Conservation (phyloP, 768 basidiomycete genomes). For the Kwoniella mangroviensis region DNA sequence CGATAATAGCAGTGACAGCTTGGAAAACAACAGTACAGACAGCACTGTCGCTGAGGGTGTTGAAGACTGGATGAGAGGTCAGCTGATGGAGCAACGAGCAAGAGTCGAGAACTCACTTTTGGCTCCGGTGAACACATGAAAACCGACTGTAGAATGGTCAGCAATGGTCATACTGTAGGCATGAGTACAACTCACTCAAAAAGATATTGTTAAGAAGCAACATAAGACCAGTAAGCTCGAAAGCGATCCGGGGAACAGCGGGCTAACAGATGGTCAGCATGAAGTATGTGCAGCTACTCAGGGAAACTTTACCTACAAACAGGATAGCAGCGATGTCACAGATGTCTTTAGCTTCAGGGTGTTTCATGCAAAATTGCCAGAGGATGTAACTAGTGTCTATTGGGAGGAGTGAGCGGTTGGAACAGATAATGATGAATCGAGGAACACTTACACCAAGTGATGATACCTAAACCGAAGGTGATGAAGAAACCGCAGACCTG, state of each 20-base stretch:
- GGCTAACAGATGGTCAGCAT: slow-evolving; percentile 44
- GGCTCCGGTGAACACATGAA: slow-evolving; percentile 51
- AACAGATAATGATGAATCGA: neutral
- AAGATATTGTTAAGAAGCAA: slow-evolving; percentile 66
- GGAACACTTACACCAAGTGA: slow-evolving; percentile 44
- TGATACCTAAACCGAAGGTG: slow-evolving; percentile 45
- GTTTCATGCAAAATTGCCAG: slow-evolving; percentile 63
- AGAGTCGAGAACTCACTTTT: slow-evolving; percentile 32
- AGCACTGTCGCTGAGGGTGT: slow-evolving; percentile 46
- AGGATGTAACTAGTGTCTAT: slow-evolving; percentile 63
- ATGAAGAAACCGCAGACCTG: slow-evolving; percentile 45
- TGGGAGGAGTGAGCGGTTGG: slow-evolving; percentile 2
- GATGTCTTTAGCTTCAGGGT: slow-evolving; percentile 63
- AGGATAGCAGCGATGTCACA: slow-evolving; percentile 64
- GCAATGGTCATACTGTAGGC: neutral
- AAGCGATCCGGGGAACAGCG: slow-evolving; percentile 62
- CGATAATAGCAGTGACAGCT: slow-evolving; percentile 49
- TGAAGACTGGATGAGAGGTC: slow-evolving; percentile 38
- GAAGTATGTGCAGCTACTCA: neutral
- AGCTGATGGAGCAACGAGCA: slow-evolving; percentile 4
- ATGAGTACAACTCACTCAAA: slow-evolving; percentile 34
- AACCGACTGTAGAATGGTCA: slow-evolving; percentile 32
- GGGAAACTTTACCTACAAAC: slow-evolving; percentile 23
- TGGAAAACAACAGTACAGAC: slow-evolving; percentile 50
- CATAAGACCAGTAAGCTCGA: slow-evolving; percentile 64